phyloP scores from a whole-genome alignment of 78 protist species.

The Goniomonas avonlea region DNA sequence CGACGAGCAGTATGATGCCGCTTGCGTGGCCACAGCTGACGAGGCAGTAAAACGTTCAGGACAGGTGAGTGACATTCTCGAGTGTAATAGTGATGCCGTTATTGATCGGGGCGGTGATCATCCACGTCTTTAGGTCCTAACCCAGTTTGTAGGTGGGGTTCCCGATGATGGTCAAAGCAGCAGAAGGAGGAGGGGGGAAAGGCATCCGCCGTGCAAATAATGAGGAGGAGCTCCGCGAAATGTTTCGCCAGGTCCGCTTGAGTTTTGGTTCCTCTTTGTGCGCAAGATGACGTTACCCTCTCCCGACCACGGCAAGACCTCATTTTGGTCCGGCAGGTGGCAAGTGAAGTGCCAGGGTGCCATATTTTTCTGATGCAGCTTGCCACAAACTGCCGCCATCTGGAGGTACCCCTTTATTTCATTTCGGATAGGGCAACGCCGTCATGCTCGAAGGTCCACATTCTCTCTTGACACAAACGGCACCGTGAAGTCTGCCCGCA shows the following conservation, averaged over 20 bases:
- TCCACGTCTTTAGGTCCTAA: too few relatives aligned
- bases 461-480: too few relatives aligned
- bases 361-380: constrained; percentile 79
- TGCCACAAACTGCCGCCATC: constrained; percentile 31
- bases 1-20: constrained; percentile 20
- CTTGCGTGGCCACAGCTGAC: constrained; percentile 36
- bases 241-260: constrained; percentile 29
- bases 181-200: constrained; percentile 85
- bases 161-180: constrained; percentile 88
- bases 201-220: constrained; percentile 69
- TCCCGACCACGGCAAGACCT: not conserved
- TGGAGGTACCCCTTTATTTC: constrained; percentile 38
- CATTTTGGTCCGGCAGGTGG: not conserved
- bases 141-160: constrained; percentile 46
- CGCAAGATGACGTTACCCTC: too few relatives aligned
- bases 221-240: constrained; percentile 39
- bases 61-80: too few relatives aligned
- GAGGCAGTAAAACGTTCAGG: constrained; percentile 48
- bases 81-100: too few relatives aligned
- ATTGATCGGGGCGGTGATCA: too few relatives aligned
- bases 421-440: too few relatives aligned
- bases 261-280: not conserved
- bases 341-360: constrained; percentile 72
- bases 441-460: too few relatives aligned
- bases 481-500: too few relatives aligned